These are phyloP conservation scores for Xylariaceae sp. DNA, from an alignment of 2,329 filamentous ascomycete genomes.

Conservation along the genomic window DNA sequence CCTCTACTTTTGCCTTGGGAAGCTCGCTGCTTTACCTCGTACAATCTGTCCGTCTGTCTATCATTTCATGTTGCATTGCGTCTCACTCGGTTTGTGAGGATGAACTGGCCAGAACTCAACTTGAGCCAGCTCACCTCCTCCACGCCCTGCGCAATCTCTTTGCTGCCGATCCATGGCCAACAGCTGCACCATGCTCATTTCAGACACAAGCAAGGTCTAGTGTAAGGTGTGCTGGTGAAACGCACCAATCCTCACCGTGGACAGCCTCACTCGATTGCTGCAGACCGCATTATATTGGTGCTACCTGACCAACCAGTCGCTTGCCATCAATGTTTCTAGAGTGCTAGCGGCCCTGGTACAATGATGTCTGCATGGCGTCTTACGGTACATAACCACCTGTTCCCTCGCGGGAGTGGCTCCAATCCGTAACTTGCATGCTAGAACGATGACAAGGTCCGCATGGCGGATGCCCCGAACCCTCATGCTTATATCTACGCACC, in stretches of 20 bases:
- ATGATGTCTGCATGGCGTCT: constrained; percentile 10
- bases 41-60: constrained; percentile 2
- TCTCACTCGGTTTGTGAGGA: too few relatives aligned
- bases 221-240: constrained; percentile 35
- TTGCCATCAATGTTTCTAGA: constrained; percentile 24
- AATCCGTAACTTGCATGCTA: constrained; percentile 9
- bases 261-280: constrained; percentile 27
- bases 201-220: constrained; percentile 27
- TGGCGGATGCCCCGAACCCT: background rate
- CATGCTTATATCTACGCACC: constrained; percentile 4
- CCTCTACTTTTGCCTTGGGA: background rate
- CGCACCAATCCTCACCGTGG: constrained; percentile 36
- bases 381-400: too few relatives aligned
- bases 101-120: too few relatives aligned
- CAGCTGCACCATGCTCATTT: constrained; percentile 10
- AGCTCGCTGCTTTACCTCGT: constrained; percentile 13
- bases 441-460: constrained; percentile 4
- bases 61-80: background rate
- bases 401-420: constrained; percentile 3
- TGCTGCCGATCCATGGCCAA: constrained; percentile 15
- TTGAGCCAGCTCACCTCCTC: background rate
- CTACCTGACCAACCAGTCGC: constrained; percentile 34
- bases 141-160: constrained; percentile 4
- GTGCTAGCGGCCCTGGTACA: constrained; percentile 13
- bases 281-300: constrained; percentile 26